phyloP scores from a whole-genome alignment of 805 yeast species.

The Candida easanensis region DNA sequence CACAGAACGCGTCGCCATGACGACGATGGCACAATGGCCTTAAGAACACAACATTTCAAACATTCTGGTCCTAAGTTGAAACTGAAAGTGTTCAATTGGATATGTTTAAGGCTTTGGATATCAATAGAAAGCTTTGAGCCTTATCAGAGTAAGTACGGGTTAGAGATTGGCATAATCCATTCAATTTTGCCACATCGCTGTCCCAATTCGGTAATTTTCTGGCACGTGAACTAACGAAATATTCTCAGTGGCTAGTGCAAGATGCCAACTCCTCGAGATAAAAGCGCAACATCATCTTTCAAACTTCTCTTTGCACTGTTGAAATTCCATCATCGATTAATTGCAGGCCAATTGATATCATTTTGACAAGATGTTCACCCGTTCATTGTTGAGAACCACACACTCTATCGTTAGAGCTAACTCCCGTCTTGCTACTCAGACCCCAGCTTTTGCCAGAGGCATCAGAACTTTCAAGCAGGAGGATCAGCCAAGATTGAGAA shows the following conservation, averaged over 20 bases:
- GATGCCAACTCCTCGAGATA: neutral
- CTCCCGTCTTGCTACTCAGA: slow-evolving; percentile 14
- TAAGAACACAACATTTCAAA: neutral
- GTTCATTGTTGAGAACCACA: slow-evolving; percentile 28
- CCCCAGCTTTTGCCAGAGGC: slow-evolving; percentile 31
- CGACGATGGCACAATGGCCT: neutral
- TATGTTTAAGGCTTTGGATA: too few relatives aligned
- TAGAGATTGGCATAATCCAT: too few relatives aligned
- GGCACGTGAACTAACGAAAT: slow-evolving; percentile 21
- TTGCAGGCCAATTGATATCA: neutral
- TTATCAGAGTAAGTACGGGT: too few relatives aligned
- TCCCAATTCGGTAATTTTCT: neutral
- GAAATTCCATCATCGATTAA: neutral
- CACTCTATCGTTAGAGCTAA: slow-evolving; percentile 21
- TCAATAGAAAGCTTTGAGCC: too few relatives aligned
- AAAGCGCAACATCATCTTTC: neutral
- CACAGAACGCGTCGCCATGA: neutral
- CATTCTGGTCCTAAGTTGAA: too few relatives aligned
- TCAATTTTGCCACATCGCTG: neutral
- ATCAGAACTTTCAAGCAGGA: slow-evolving; percentile 49
- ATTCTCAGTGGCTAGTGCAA: slow-evolving; percentile 10
- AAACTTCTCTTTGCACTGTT: neutral
- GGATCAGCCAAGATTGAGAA: slow-evolving; percentile 64
- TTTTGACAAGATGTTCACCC: slow-evolving; percentile 26
- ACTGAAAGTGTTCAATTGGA: too few relatives aligned